Percentiles rank a stretch among this genome's conserved stretches.
phyloP scores from a whole-genome alignment of 2,329 filamentous ascomycete genomes.

The Penicillium palitans region DNA sequence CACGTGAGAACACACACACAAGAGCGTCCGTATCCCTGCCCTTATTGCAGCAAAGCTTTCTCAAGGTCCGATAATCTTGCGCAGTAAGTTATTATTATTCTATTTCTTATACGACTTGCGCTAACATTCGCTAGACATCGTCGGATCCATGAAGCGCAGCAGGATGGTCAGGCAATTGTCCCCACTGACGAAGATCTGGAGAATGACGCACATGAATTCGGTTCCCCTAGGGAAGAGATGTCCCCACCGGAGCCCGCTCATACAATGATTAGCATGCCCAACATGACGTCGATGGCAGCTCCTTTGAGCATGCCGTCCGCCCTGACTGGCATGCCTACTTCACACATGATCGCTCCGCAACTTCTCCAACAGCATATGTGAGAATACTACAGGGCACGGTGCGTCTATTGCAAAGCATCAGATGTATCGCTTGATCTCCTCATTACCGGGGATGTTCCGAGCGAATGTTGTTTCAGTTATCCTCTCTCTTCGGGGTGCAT shows the following conservation, averaged over 20 bases:
- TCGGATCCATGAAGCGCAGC: conserved; percentile 76
- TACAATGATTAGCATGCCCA: conserved; percentile 36
- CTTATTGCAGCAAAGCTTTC: conserved; percentile 97
- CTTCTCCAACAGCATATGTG: conserved; percentile 46
- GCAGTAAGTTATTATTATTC: conserved; percentile 64
- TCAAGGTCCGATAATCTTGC: conserved; percentile 98
- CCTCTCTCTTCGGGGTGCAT: neutral
- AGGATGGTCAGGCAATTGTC: conserved; percentile 52
- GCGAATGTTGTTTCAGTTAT: neutral
- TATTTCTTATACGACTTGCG: conserved; percentile 1
- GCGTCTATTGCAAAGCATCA: neutral
- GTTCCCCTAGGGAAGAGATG: conserved; percentile 75
- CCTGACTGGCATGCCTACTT: conserved; percentile 42
- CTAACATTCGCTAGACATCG: conserved; percentile 58
- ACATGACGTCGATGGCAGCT: conserved; percentile 40
- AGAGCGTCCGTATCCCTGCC: conserved; percentile 97
- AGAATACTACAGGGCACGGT: conserved; percentile 8
- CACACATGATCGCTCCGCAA: conserved; percentile 47
- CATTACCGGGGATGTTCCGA: neutral
- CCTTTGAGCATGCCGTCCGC: conserved; percentile 39
- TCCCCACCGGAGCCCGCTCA: conserved; percentile 51
- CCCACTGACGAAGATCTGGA: conserved; percentile 78
- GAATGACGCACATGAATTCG: conserved; percentile 82
- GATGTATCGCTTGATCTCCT: neutral
- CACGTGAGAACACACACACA: conserved; percentile 99